phyloP scores from a whole-genome alignment of 805 yeast genomes.

The Candida pseudofarinosa region DNA sequence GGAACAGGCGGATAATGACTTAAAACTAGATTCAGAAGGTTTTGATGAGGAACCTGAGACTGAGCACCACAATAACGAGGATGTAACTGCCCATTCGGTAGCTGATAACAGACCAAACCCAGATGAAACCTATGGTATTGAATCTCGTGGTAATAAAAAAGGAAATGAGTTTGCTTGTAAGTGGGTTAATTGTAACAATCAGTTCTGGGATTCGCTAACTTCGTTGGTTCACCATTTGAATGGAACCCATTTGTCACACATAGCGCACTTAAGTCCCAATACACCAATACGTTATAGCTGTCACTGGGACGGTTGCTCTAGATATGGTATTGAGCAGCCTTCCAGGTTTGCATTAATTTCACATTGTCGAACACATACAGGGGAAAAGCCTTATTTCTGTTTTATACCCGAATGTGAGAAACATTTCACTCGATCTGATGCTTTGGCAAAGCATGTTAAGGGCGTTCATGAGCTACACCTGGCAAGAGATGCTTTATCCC shows the following conservation, averaged over 20 bases:
- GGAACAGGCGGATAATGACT: not conserved
- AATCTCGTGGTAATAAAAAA: not conserved
- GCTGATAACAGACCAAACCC: not conserved
- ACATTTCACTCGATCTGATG: slow-evolving; percentile 56
- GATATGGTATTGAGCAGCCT: slow-evolving; percentile 49
- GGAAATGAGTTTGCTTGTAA: slow-evolving; percentile 18
- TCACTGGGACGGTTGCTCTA: slow-evolving; percentile 57
- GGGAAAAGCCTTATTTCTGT: slow-evolving; percentile 64
- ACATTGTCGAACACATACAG: slow-evolving; percentile 63
- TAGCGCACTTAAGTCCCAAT: slow-evolving; percentile 15
- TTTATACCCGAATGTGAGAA: slow-evolving; percentile 62
- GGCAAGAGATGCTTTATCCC: slow-evolving; percentile 28
- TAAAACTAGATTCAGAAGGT: not conserved
- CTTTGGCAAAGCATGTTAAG: slow-evolving; percentile 59
- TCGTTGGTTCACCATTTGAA: slow-evolving; percentile 30
- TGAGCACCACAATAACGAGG: not conserved
- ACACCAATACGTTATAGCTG: slow-evolving; percentile 44
- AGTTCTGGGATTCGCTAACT: slow-evolving; percentile 17
- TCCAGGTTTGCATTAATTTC: slow-evolving; percentile 56
- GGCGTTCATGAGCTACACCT: slow-evolving; percentile 54
- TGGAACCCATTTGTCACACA: slow-evolving; percentile 23
- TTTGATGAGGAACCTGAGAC: not conserved
- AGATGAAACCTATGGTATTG: not conserved
- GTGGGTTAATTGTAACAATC: slow-evolving; percentile 28
- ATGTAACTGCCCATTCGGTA: not conserved